These are phyloP conservation scores for Pseudocercospora pini-densiflorae DNA, from an alignment of 2,329 filamentous ascomycete genomes.

Conservation along the genomic window DNA sequence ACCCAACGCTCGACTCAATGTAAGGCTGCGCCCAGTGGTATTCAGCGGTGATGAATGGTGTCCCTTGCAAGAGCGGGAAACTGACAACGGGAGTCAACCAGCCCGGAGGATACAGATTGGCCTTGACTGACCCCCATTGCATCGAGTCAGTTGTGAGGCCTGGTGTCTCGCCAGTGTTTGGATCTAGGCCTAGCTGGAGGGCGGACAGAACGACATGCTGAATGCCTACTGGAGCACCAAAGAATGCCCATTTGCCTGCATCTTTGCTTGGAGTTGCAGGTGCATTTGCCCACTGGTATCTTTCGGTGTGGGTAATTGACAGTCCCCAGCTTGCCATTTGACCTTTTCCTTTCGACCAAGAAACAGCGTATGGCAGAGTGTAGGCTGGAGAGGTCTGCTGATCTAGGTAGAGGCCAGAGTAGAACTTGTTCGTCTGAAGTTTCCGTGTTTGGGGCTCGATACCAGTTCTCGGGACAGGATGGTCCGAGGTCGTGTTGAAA, in stretches of 20 bases:
- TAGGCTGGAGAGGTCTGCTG: constrained; percentile 71
- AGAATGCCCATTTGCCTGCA: constrained; percentile 66
- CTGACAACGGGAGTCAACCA: constrained; percentile 64
- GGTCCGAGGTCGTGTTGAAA: constrained; percentile 44
- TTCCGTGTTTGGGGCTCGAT: constrained; percentile 48
- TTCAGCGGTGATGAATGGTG: constrained; percentile 80
- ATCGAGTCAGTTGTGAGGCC: constrained; percentile 57
- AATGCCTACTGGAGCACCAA: constrained; percentile 79
- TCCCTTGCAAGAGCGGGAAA: constrained; percentile 86
- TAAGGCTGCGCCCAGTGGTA: constrained; percentile 71
- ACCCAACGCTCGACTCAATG: constrained; percentile 76
- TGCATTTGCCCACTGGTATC: constrained; percentile 60
- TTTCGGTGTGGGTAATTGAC: constrained; percentile 73
- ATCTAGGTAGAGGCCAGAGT: constrained; percentile 76
- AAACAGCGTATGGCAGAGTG: constrained; percentile 64
- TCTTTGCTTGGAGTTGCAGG: constrained; percentile 33
- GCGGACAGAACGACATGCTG: constrained; percentile 83
- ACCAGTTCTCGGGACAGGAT: constrained; percentile 47
- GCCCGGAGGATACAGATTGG: constrained; percentile 64
- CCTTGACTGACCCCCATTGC: constrained; percentile 64
- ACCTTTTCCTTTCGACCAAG: constrained; percentile 49
- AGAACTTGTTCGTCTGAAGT: constrained; percentile 73
- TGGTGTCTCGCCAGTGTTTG: constrained; percentile 45
- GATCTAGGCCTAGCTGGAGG: constrained; percentile 60
- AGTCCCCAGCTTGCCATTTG: constrained; percentile 75